Evolutionary conservation across 805 yeast genomes (phyloP).

Genomic region (Lachancea dasiensis): DNA sequence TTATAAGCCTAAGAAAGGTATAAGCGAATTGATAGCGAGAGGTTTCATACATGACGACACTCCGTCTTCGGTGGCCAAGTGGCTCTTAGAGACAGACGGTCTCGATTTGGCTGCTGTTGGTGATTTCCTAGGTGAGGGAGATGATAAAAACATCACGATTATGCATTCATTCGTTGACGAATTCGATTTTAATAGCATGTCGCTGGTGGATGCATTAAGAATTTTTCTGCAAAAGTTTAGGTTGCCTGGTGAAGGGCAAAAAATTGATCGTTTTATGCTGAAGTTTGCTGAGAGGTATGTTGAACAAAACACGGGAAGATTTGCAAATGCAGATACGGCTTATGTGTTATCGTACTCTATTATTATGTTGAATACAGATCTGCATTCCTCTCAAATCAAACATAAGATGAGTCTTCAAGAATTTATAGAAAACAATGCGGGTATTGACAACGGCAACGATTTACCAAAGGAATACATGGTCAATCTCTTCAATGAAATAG

Average conservation of each 20-base stretch:
- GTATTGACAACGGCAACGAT: conserved; percentile 87
- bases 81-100: conserved; percentile 67
- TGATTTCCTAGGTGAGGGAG: conserved; percentile 87
- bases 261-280: conserved; percentile 93
- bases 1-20: conserved; percentile 77
- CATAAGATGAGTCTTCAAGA: conserved; percentile 84
- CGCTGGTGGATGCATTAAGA: conserved; percentile 84
- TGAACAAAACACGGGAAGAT: conserved; percentile 80
- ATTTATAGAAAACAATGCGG: conserved; percentile 79
- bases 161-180: conserved; percentile 93
- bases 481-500: conserved; percentile 72
- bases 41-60: conserved; percentile 57
- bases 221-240: conserved; percentile 80
- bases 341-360: conserved; percentile 89
- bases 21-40: conserved; percentile 52
- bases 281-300: conserved; percentile 92
- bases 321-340: conserved; percentile 90
- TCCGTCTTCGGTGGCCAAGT: conserved; percentile 67
- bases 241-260: conserved; percentile 97
- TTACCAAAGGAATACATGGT: conserved; percentile 68
- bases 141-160: conserved; percentile 64
- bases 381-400: conserved; percentile 82
- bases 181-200: conserved; percentile 64
- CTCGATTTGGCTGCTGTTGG: conserved; percentile 82
- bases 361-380: conserved; percentile 89